phyloP scores from a whole-genome alignment of 352 stramenopile species.

The Phytophthora capsici region DNA sequence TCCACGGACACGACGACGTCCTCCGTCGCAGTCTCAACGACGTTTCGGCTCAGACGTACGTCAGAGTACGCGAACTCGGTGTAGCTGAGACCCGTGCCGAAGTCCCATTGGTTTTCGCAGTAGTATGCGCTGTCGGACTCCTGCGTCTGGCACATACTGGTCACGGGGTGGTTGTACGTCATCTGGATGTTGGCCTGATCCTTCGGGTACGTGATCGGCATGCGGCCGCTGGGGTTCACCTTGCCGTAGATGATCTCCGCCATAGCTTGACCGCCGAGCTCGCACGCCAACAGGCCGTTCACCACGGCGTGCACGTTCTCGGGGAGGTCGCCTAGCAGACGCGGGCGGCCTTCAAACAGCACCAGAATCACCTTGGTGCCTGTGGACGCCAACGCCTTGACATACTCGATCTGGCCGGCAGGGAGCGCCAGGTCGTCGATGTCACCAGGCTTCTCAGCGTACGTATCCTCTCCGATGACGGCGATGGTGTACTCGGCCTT shows the following conservation, averaged over 20 bases:
- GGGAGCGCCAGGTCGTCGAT: conserved; percentile 24
- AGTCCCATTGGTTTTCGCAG: conserved; percentile 71
- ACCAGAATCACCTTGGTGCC: conserved; percentile 70
- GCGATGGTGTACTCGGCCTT: conserved; percentile 42
- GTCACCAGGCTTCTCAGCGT: conserved; percentile 50
- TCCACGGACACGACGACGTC: conserved; percentile 43
- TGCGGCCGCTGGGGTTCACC: conserved; percentile 40
- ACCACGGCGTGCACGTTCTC: conserved; percentile 38
- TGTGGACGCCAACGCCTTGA: conserved; percentile 29
- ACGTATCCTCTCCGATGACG: conserved; percentile 45
- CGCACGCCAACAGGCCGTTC: conserved; percentile 26
- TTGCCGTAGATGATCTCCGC: conserved; percentile 38
- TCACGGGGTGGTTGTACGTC: conserved; percentile 71
- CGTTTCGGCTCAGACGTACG: conserved; percentile 41
- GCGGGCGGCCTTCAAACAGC: conserved; percentile 63
- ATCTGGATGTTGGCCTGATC: conserved; percentile 54
- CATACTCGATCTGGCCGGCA: conserved; percentile 23
- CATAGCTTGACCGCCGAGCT: conserved; percentile 29
- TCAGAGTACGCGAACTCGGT: conserved; percentile 65
- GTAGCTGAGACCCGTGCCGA: conserved; percentile 81
- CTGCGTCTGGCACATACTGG: conserved; percentile 55
- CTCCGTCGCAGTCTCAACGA: conserved; percentile 7
- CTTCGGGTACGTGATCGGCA: conserved; percentile 84
- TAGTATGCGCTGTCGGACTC: conserved; percentile 34
- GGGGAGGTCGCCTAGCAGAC: conserved; percentile 59